Conservation (phyloP, 352 stramenopile species). For the Pythium aquatile region DNA sequence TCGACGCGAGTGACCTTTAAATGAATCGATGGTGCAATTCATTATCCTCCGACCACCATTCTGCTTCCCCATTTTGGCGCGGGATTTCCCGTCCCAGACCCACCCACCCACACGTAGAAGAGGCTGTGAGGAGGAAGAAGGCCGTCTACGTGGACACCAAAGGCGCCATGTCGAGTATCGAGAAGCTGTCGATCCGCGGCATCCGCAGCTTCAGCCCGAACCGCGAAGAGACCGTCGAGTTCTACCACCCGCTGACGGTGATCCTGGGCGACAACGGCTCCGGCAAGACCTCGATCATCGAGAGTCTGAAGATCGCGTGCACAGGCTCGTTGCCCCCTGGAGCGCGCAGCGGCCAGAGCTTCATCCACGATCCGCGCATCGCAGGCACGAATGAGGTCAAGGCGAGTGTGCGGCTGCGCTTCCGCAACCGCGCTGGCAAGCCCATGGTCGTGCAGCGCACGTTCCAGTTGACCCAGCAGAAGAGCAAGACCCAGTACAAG, state of each 20-base stretch:
- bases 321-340: conserved; percentile 95
- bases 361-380: conserved; percentile 97
- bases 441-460: conserved; percentile 92
- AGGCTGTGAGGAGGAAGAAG: not conserved
- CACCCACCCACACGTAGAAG: not conserved
- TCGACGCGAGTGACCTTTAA: not conserved
- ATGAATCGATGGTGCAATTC: conserved; percentile 27
- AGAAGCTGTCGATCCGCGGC: conserved; percentile 98
- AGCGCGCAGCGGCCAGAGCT: conserved; percentile 85
- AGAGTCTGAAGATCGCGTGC: conserved; percentile 98
- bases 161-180: conserved; percentile 95
- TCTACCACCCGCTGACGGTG: conserved; percentile 99
- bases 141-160: not conserved
- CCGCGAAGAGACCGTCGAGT: conserved; percentile 95
- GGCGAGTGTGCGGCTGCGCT: conserved; percentile 86
- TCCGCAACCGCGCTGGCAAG: conserved; percentile 90
- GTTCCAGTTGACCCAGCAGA: conserved; percentile 95
- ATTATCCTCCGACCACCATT: conserved; percentile 27
- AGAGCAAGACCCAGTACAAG: conserved; percentile 92
- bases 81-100: conserved; percentile 9
- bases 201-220: conserved; percentile 98
- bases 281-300: conserved; percentile 99
- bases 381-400: conserved; percentile 91
- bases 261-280: conserved; percentile 96
- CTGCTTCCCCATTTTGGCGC: conserved; percentile 20